phyloP scores from a whole-genome alignment of 345 rosid species.

The Atalantia buxifolia region DNA sequence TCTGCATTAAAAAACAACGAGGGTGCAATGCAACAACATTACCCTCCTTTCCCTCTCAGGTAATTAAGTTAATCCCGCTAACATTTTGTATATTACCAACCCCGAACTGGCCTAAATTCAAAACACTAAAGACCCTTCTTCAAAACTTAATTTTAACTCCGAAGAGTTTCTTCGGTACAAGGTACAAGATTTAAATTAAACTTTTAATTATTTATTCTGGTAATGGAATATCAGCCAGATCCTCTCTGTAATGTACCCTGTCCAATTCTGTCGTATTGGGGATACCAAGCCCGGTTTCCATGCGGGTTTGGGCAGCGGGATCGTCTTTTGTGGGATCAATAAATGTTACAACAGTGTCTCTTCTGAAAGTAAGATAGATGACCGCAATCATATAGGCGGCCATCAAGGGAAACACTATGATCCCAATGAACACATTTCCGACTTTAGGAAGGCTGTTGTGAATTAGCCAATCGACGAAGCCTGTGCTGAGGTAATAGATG shows the following conservation, averaged over 20 bases:
- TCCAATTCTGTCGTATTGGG: neutral
- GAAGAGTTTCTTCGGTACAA: no score
- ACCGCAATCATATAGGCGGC: conserved; percentile 39
- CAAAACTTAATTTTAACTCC: no score
- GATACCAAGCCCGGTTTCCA: conserved; percentile 27
- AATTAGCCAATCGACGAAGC: conserved; percentile 48
- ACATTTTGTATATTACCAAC: no score
- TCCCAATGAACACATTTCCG: conserved; percentile 44
- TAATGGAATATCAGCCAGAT: conserved; percentile 40
- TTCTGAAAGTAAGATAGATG: conserved; percentile 46
- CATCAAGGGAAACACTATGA: conserved; percentile 55
- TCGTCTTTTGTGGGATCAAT: conserved; percentile 33
- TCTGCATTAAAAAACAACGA: no score
- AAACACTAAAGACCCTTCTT: neutral
- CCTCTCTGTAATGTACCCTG: conserved; percentile 40
- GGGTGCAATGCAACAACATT: no score
- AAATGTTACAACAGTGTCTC: conserved; percentile 38
- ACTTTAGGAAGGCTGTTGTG: conserved; percentile 37
- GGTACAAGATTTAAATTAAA: neutral
- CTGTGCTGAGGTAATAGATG: conserved; percentile 50
- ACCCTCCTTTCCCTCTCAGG: no score
- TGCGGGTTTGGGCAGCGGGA: neutral
- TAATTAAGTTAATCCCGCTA: no score
- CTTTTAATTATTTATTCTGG: conserved; percentile 23
- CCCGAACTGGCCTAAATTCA: neutral